Percentiles rank a stretch among this genome's conserved stretches.
Conservation (phyloP, 202 grass and related monocot genomes). For the Dendrocalamus latiflorus region DNA sequence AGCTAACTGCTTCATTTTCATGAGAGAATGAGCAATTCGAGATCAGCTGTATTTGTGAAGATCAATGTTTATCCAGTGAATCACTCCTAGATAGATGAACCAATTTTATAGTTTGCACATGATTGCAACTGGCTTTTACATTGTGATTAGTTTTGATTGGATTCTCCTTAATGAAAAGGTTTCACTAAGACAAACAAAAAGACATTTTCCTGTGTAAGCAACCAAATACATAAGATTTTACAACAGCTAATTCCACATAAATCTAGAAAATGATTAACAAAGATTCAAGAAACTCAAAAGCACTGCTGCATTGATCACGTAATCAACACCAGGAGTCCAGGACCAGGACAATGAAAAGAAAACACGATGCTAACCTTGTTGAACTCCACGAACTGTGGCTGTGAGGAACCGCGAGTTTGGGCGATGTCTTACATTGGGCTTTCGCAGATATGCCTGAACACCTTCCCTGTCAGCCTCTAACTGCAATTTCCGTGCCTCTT, state of each 20-base stretch:
- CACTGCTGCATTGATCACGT: background rate
- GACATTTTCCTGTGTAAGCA: background rate
- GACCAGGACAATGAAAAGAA: background rate
- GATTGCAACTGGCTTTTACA: background rate
- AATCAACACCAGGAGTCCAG: background rate
- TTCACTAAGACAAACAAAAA: background rate
- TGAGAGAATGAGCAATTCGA: background rate
- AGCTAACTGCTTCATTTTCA: background rate
- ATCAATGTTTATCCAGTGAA: background rate
- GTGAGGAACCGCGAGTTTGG: slow-evolving; percentile 94
- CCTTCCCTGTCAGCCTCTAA: slow-evolving; percentile 75
- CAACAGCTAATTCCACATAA: background rate
- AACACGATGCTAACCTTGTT: slow-evolving; percentile 64
- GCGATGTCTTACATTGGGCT: slow-evolving; percentile 64
- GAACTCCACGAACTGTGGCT: slow-evolving; percentile 83
- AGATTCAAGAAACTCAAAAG: background rate
- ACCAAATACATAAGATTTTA: background rate
- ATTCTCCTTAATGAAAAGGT: background rate
- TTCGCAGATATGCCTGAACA: slow-evolving; percentile 57
- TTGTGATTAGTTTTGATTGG: background rate
- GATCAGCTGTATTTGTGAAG: background rate
- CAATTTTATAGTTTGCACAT: background rate
- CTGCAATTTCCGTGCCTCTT: slow-evolving; percentile 72
- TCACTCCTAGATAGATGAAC: background rate
- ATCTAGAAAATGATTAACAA: background rate